A percentile compares a stretch with the other conserved stretches of the same genome.
phyloP scores from a whole-genome alignment of 78 protist species.

The Mastigamoeba balamuthi region DNA sequence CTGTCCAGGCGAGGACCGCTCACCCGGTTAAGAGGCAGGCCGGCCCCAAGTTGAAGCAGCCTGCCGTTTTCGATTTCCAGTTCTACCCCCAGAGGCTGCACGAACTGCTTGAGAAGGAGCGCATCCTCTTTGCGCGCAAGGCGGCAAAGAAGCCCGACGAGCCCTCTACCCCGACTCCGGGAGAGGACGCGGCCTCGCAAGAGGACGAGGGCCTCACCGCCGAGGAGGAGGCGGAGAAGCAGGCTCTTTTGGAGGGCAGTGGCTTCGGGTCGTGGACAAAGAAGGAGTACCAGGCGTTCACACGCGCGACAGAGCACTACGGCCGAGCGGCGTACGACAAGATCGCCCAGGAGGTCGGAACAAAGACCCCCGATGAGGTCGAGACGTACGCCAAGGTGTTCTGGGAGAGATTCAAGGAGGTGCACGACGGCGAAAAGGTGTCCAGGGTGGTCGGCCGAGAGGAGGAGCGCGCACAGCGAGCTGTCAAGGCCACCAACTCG shows the following conservation, averaged over 20 bases:
- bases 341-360: conserved; percentile 21
- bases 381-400: conserved; percentile 33
- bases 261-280: conserved; percentile 56
- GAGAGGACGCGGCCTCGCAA: conserved; percentile 17
- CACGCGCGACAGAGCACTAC: conserved; percentile 48
- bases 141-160: not conserved
- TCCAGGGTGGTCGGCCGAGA: conserved; percentile 42
- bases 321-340: conserved; percentile 32
- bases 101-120: conserved; percentile 42
- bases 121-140: not conserved
- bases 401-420: conserved; percentile 23
- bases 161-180: not conserved
- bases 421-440: conserved; percentile 42
- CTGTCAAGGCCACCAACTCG: conserved; percentile 8
- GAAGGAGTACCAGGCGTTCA: conserved; percentile 35
- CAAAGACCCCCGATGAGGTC: conserved; percentile 54
- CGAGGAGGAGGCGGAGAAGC: conserved; percentile 24
- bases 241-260: not conserved
- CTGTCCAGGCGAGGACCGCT: too few species aligned
- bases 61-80: conserved; percentile 5
- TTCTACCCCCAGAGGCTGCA: conserved; percentile 44
- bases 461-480: conserved; percentile 24
- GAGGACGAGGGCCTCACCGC: conserved; percentile 16
- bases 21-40: not conserved
- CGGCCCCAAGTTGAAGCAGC: not conserved